Evolutionary conservation across 176 grass and related monocot genomes (phyloP), one percentile per base, ranked within the genome.

Genomic region (Pontederia paniculata): DNA sequence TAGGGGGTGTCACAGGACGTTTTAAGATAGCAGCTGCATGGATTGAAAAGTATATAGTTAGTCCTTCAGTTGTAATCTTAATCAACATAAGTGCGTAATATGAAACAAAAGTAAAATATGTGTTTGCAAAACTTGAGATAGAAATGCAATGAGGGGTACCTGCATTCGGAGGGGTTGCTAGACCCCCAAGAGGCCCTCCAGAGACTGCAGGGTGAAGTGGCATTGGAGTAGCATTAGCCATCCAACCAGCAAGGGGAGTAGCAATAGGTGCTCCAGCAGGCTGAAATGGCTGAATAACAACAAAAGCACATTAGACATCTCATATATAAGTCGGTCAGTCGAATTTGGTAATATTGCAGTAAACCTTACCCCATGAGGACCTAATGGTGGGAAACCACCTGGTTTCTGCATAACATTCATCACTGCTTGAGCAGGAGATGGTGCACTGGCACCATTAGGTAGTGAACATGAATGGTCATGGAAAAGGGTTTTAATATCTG

Each of bases 401-500:
- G 94, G 79, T 74, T 99, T 99, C 50, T 87, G 87, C 48, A 98
- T 83, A 72, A 87, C 70, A 52, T 78, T 83, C 55, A 98, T 80
- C 58, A 98, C 58, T 5, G 87, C 83, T 75, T 88, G 88, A 75
- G 83, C 83, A 56, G 94, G 87, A 12, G 87, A 89, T 70, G 94
- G 94, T 77, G 87, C 86, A 69, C 79, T 87, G 15, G 94, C 94
- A 77, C 94, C 94, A 72, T 98, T 98, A 68, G 83, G 80, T 82
- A 93, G 87, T 49, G 87, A 87, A 64, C 94, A 98, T 31, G 86
- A 84, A 74, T 98, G 94, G 69, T 98, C 94, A 70, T 93, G 83
- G 75, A 98, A 98, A 68, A 98, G 94, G 46, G 94, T 98, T 65
- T 98, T 98, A 72, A 98, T 98, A 75, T 98, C 94, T 72, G 94